Conservation (phyloP, 768 basidiomycete genomes). For the Xerocomus spinulosus region DNA sequence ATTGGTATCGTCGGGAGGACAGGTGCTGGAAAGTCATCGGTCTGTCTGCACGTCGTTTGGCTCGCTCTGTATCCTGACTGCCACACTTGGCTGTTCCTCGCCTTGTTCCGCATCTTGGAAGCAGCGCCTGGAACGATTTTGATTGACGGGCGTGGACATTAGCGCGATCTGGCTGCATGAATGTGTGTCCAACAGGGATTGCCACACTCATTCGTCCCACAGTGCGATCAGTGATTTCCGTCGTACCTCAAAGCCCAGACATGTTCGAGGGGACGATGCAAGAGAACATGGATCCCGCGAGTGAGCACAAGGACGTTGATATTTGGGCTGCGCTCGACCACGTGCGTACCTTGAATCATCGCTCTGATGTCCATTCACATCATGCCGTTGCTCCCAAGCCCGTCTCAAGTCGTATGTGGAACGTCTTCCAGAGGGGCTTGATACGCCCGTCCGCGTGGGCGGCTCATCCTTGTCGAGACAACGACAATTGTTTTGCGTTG, state of each 20-base stretch:
- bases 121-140: constrained; percentile 59
- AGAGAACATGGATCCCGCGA: constrained; percentile 90
- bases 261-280: constrained; percentile 70
- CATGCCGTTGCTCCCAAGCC: constrained; percentile 42
- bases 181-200: no score
- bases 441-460: constrained; percentile 70
- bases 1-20: constrained; percentile 88
- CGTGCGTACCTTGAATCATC: constrained; percentile 24
- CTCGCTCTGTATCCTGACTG: not conserved
- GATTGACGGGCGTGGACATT: constrained; percentile 75
- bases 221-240: constrained; percentile 75
- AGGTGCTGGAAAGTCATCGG: constrained; percentile 75
- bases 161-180: constrained; percentile 72
- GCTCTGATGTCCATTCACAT: not conserved
- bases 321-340: constrained; percentile 87
- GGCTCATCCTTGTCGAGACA: constrained; percentile 86
- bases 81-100: constrained; percentile 49
- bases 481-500: constrained; percentile 83
- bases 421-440: constrained; percentile 58
- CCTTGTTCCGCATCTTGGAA: constrained; percentile 76
- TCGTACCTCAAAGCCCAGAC: constrained; percentile 79
- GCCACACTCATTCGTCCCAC: not conserved
- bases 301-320: constrained; percentile 65
- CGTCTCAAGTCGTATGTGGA: constrained; percentile 69
- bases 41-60: constrained; percentile 29